Conservation (phyloP, 352 stramenopile genomes). For the Pythium pyrilobum region DNA sequence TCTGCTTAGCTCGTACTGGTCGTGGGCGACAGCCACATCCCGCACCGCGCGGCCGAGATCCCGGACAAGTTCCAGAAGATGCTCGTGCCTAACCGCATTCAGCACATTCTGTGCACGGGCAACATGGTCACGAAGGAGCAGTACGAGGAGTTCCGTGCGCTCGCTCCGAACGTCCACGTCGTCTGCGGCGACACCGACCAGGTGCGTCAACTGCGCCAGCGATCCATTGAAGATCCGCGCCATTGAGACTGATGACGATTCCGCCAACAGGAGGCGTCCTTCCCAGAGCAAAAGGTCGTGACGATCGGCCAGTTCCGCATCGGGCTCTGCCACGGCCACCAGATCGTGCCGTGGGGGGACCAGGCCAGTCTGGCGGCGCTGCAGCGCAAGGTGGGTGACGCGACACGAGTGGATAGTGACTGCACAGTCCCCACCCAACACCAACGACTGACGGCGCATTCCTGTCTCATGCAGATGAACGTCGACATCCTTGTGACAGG, state of each 20-base stretch:
- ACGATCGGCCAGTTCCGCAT: slow-evolving; percentile 97
- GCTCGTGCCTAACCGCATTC: slow-evolving; percentile 96
- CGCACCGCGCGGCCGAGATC: slow-evolving; percentile 90
- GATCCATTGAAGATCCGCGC: too few relatives aligned
- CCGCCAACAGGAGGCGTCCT: slow-evolving; percentile 47
- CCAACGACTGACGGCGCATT: too few relatives aligned
- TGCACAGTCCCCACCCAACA: too few relatives aligned
- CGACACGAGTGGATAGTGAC: too few relatives aligned
- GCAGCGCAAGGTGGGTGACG: slow-evolving; percentile 75
- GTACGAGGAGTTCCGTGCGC: slow-evolving; percentile 91
- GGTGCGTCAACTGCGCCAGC: too few relatives aligned
- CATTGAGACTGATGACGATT: neutral
- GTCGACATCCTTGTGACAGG: slow-evolving; percentile 97
- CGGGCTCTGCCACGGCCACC: slow-evolving; percentile 96
- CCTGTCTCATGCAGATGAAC: too few relatives aligned
- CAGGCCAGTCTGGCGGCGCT: slow-evolving; percentile 82
- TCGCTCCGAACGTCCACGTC: slow-evolving; percentile 96
- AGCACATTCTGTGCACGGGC: slow-evolving; percentile 98
- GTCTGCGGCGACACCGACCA: slow-evolving; percentile 95
- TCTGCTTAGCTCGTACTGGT: slow-evolving; percentile 93
- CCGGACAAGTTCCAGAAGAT: slow-evolving; percentile 96
- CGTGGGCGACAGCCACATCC: slow-evolving; percentile 96
- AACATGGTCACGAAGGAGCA: slow-evolving; percentile 96
- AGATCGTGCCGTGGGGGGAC: slow-evolving; percentile 92
- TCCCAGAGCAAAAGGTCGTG: slow-evolving; percentile 94